These are phyloP conservation scores for Nasturtium officinale DNA, from an alignment of 345 rosid genomes.

Conservation along the genomic window DNA sequence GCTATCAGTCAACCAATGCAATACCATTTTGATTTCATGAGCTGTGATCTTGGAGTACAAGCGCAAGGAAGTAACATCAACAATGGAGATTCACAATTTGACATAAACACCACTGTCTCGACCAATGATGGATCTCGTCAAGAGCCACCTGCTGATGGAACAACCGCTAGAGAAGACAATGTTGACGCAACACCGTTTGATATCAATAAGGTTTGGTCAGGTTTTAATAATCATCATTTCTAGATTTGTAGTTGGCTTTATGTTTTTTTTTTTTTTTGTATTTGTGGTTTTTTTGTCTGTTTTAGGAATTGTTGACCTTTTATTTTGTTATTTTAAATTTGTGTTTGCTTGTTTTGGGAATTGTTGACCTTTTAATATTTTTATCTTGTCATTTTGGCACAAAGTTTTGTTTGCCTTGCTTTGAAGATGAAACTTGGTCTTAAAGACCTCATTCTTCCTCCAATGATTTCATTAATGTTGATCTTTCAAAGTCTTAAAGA, in stretches of 20 bases:
- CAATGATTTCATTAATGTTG: background rate
- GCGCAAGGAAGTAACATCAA: background rate
- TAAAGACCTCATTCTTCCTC: background rate
- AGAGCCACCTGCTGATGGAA: constrained; percentile 12
- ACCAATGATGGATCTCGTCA: background rate
- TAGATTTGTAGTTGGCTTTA: background rate
- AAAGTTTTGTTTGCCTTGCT: background rate
- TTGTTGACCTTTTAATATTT: background rate
- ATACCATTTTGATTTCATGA: background rate
- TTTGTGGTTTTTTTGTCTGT: background rate
- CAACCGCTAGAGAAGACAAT: background rate
- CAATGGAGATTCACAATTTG: background rate
- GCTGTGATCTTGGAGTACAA: background rate
- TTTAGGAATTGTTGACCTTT: background rate
- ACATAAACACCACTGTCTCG: background rate
- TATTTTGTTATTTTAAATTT: background rate
- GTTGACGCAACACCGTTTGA: background rate
- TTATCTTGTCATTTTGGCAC: background rate
- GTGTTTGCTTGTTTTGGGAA: background rate
- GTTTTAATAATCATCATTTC: constrained; percentile 1
- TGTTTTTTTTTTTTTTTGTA: background rate
- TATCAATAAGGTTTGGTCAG: background rate
- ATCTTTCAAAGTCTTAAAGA: background rate
- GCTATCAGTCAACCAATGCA: background rate
- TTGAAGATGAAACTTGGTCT: background rate